These are phyloP conservation scores for Mycena haematopus DNA, from an alignment of 768 basidiomycete genomes.

Conservation along the genomic window DNA sequence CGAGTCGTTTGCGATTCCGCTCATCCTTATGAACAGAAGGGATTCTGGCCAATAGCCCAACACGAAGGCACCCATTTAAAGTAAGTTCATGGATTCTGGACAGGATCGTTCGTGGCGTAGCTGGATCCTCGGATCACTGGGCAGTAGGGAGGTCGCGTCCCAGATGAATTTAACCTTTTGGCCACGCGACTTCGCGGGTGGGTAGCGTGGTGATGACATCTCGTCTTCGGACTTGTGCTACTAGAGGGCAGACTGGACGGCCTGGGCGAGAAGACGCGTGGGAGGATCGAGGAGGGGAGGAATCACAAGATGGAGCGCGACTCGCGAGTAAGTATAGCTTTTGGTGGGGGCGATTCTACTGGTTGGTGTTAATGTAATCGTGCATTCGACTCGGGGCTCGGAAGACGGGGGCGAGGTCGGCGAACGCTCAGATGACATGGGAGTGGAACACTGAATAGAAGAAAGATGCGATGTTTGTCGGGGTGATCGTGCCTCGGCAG, in stretches of 20 bases:
- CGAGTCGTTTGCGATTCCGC: neutral
- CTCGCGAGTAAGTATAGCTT: constrained; percentile 6
- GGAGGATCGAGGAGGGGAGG: neutral
- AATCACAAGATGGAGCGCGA: constrained; percentile 4
- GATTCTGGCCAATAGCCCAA: neutral
- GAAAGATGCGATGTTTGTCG: constrained; percentile 3
- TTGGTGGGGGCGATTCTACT: constrained; percentile 1
- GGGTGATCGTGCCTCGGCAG: constrained; percentile 4
- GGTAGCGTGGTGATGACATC: neutral
- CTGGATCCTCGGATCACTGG: constrained; percentile 4
- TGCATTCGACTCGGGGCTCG: constrained; percentile 1
- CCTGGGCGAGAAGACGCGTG: neutral
- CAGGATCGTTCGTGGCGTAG: neutral
- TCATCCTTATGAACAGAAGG: neutral
- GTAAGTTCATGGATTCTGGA: neutral
- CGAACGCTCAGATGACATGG: constrained; percentile 1
- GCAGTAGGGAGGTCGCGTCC: neutral
- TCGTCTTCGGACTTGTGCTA: neutral
- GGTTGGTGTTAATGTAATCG: neutral
- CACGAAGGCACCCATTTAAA: neutral
- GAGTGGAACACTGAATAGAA: neutral
- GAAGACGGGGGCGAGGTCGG: constrained; percentile 1
- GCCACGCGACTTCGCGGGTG: neutral
- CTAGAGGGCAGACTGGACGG: neutral
- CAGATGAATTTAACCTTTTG: neutral